Base-by-base conservation (phyloP, 305 asterid genomes). In the Fraxinus platypoda region DNA sequence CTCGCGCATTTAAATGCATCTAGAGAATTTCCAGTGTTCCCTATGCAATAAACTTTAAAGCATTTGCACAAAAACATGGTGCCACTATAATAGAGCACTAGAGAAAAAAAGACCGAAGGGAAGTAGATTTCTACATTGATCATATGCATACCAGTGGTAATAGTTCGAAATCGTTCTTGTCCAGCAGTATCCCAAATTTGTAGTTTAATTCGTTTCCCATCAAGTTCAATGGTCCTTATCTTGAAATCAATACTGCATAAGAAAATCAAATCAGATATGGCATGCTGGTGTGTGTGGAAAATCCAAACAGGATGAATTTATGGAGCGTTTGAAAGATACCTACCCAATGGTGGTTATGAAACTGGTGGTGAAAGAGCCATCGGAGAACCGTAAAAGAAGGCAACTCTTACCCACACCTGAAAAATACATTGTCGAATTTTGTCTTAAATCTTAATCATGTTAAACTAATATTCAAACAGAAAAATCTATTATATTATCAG, bases 351-450 rank as follows among this genome's bases (percentile, higher is more conserved):
- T 89, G 49, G 91, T 89, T 78, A 89, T 89, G 79, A 87, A 89
- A 82, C 91, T 87, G 83, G 91, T 89, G 57, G 91, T 89, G 89
- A 89, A 89, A 86, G 91, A 89, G 62, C 91, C 91, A 85, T 89
- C 90, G 9, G 91, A 89, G 90, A 89, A 89, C 80, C 91, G 89
- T 41, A 89, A 82, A 84, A 89, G 91, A 79, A 89, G 90, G 89
- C 91, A 89, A 89, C 91, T 89, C 90, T 89, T 89, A 84, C 92
- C 90, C 89, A 87, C 92, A 80, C 92, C 90, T 89, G 87, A 78
- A 62, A 62, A 62, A 62, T 23, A 62, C 31, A 8, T 54, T 59
- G 43, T 11, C 2, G 30, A 59, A 59, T 1, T 62, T n/a, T 62
- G 31, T 62, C 31, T 6, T 2, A 19, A 62, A 62, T 62, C 71